phyloP scores from a whole-genome alignment of 257 asterid genomes.

The Anisodus tanguticus region DNA sequence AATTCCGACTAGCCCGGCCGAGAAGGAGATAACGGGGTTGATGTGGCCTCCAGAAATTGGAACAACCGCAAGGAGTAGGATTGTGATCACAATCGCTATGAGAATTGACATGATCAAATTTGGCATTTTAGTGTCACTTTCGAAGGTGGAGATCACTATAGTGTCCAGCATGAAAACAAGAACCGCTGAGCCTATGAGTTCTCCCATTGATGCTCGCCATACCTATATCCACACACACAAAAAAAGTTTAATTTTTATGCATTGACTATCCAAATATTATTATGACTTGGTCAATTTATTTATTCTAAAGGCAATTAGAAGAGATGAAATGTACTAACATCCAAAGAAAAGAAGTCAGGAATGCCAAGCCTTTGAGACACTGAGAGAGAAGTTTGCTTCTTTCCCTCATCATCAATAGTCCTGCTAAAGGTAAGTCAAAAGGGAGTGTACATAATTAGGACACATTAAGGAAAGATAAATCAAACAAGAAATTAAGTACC shows the following conservation, averaged over 20 bases:
- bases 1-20: constrained; percentile 72
- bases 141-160: constrained; percentile 62
- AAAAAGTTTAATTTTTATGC: neutral
- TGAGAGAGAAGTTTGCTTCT: constrained; percentile 36
- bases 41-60: constrained; percentile 84
- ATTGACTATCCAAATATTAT: neutral
- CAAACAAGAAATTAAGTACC: neutral
- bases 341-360: constrained; percentile 48
- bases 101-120: constrained; percentile 57
- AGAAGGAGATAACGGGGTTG: constrained; percentile 75
- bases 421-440: neutral
- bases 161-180: constrained; percentile 74
- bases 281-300: neutral
- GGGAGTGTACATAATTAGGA: neutral
- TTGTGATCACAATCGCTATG: constrained; percentile 50
- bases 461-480: neutral
- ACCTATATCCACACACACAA: constrained; percentile 41
- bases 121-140: constrained; percentile 60
- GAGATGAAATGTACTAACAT: constrained; percentile 42
- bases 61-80: constrained; percentile 66
- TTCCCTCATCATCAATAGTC: constrained; percentile 34
- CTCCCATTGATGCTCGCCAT: constrained; percentile 80
- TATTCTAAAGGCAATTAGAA: neutral
- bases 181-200: constrained; percentile 67
- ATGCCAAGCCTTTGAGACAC: constrained; percentile 56